Conservation (phyloP, 768 basidiomycete genomes). For the Mycena pura region DNA sequence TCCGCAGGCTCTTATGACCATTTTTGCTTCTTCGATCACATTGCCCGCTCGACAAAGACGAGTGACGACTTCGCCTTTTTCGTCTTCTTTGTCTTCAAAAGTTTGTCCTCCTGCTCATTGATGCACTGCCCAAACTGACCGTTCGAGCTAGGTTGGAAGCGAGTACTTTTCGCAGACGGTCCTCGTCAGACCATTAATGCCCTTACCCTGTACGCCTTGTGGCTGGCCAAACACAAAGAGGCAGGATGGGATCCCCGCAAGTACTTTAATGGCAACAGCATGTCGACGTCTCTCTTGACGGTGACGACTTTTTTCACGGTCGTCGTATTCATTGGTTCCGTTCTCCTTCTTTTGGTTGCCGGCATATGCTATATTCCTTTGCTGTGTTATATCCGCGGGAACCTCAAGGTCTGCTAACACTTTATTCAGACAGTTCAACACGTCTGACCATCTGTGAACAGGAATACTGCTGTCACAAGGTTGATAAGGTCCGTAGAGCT, state of each 20-base stretch:
- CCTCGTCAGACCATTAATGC: constrained; percentile 98
- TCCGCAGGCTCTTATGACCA: constrained; percentile 88
- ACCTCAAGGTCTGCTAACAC: constrained; percentile 75
- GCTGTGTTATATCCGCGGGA: constrained; percentile 94
- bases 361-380: constrained; percentile 93
- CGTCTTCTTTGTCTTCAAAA: constrained; percentile 99
- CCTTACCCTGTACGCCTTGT: constrained; percentile 95
- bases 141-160: constrained; percentile 73
- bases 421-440: neutral
- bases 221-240: constrained; percentile 46
- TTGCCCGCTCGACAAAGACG: constrained; percentile 92
- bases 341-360: constrained; percentile 82
- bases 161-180: constrained; percentile 89
- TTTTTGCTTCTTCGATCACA: constrained; percentile 98
- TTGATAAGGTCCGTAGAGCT: constrained; percentile 78
- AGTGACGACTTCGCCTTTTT: constrained; percentile 99
- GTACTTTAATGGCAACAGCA: constrained; percentile 79
- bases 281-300: constrained; percentile 84
- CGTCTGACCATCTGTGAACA: constrained; percentile 33
- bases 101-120: constrained; percentile 43
- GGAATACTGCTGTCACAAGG: constrained; percentile 99
- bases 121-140: neutral
- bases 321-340: constrained; percentile 83
- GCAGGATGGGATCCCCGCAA: constrained; percentile 74
- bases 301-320: constrained; percentile 92